Base-by-base conservation (phyloP, 768 basidiomycete genomes). In the Saitozyma sp. region DNA sequence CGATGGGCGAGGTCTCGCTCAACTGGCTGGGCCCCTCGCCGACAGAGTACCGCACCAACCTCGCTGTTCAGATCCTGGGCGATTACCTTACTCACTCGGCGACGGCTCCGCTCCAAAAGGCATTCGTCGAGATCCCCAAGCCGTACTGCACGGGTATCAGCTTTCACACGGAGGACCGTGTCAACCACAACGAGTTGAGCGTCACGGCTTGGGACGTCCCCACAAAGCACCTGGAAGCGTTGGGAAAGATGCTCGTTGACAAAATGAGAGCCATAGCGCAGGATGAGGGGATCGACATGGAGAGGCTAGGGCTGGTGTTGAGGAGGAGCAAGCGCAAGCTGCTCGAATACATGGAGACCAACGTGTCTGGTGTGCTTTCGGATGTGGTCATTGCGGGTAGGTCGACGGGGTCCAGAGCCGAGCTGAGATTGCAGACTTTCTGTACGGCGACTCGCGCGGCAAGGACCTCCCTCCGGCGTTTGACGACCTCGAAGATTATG, bases 111-210 rank as follows among this genome's bases (percentile, higher is more conserved):
- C 70, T 84, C 29, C 77, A 78, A 73, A 96, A 94, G 79, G 90
- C 93, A 78, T 96, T 89, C 65, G 84, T 98, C 48, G 96, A 99
- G 79, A 89, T 88, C 56, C 87, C 92, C 67, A 86, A 88, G 53
- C 96, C 96, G 0, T 84, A 90, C 55, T 96, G 92, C 61, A 82
- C 81, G 3, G 69, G 91, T 64, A 89, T 99, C 71, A 89, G 88
- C 71, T 90, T 97, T 69, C 85, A 85, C 62, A 87, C 91, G 71
- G 88, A 90, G 46, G 84, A 85, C 42, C 84, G 91, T 14, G 87
- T 89, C 3, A 88, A 87, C 14, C 83, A 84, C 53, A 84, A 87
- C 45, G 87, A 89, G 75, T 77, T 98, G 50, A 84, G 88, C 5
- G 82, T 94, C 46, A 91, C 89, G 74, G 80, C 92, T 53, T 87